These are phyloP conservation scores for Puya raimondii DNA, from an alignment of 176 grass and related monocot species.

Conservation along the genomic window DNA sequence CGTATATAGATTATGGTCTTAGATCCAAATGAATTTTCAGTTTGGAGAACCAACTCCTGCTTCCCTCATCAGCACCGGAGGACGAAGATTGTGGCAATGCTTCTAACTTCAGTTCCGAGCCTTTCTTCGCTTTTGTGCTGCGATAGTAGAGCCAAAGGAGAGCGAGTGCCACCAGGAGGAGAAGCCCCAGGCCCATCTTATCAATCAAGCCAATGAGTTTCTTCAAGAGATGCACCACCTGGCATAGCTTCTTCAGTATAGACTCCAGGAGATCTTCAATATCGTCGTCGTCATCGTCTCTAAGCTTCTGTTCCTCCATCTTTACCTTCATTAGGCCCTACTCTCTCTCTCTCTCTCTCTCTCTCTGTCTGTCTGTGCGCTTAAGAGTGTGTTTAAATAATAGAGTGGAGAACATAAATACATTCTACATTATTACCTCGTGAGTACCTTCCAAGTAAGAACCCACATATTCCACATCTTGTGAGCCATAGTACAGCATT, in stretches of 20 bases:
- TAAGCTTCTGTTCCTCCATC: not conserved
- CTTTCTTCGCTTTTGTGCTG: not conserved
- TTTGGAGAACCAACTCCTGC: not conserved
- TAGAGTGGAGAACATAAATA: not conserved
- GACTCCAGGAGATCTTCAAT: slow-evolving; percentile 1
- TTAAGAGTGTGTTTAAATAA: not conserved
- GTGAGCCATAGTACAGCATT: too few species aligned
- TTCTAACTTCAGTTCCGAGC: not conserved
- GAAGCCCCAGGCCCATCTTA: not conserved
- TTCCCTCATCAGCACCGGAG: not conserved
- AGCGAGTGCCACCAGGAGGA: not conserved
- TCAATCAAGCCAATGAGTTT: not conserved
- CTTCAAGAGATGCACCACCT: not conserved
- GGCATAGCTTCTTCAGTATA: not conserved
- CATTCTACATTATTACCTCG: too few species aligned
- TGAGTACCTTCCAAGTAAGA: too few species aligned
- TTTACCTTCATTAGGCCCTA: not conserved
- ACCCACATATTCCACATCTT: too few species aligned
- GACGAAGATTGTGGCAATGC: not conserved
- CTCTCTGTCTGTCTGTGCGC: not conserved
- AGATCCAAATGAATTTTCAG: not conserved
- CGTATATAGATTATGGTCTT: not conserved
- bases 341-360: not conserved
- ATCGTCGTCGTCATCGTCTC: not conserved
- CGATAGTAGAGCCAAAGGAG: not conserved